A percentile compares a stretch with the other conserved stretches of the same genome.
Evolutionary conservation across 2,329 filamentous ascomycete genomes (phyloP).

Genomic region (Alternaria sp.): DNA sequence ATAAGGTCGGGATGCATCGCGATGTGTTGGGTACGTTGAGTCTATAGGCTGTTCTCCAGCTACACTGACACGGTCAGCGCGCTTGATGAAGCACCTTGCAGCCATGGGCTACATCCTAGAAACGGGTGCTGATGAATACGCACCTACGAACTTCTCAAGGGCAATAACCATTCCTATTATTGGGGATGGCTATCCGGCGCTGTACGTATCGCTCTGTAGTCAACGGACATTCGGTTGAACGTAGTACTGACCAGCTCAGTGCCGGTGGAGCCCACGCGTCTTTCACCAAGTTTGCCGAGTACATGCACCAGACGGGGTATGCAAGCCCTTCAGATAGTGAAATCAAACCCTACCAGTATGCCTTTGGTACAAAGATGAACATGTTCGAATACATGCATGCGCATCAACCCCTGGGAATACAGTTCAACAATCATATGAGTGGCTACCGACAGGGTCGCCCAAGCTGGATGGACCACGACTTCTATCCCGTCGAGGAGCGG

Average conservation of each 20-base stretch:
- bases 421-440: conserved; percentile 10
- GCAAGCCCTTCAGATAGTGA: not conserved
- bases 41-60: not conserved
- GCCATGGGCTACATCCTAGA: conserved; percentile 8
- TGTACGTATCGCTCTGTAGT: not conserved
- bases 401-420: not conserved
- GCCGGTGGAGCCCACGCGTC: conserved; percentile 2
- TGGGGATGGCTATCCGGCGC: conserved; percentile 5
- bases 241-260: not conserved
- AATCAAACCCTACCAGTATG: not conserved
- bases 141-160: conserved; percentile 1
- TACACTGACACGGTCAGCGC: not conserved
- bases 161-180: conserved; percentile 1
- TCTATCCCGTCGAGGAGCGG: not conserved
- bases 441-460: conserved; percentile 3
- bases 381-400: not conserved
- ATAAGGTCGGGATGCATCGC: not conserved
- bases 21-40: not conserved
- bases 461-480: conserved; percentile 1
- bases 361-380: not conserved
- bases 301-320: conserved; percentile 1
- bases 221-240: not conserved
- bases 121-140: conserved; percentile 1
- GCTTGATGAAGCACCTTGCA: conserved; percentile 5
- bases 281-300: conserved; percentile 2